These are phyloP conservation scores for Berkeleyomyces rouxiae DNA, from an alignment of 2,329 filamentous ascomycete species.

Conservation along the genomic window DNA sequence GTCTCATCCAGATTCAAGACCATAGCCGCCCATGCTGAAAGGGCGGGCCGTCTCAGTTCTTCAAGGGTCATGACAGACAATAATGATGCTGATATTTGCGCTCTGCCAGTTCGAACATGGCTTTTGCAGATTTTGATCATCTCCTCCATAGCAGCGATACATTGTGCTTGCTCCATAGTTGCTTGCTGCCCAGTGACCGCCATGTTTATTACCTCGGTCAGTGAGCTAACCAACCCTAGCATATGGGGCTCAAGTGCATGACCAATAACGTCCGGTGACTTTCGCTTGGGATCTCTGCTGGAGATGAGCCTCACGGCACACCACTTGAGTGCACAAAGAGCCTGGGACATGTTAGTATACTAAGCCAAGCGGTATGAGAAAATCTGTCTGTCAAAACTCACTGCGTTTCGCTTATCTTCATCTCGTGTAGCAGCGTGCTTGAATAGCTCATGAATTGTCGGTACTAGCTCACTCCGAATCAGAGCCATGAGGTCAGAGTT, in stretches of 20 bases:
- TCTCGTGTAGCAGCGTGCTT: conserved; percentile 58
- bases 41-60: conserved; percentile 60
- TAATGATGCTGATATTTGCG: conserved; percentile 89
- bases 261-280: conserved; percentile 42
- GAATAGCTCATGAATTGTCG: conserved; percentile 64
- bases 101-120: conserved; percentile 62
- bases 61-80: conserved; percentile 64
- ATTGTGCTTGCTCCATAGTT: conserved; percentile 54
- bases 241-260: conserved; percentile 70
- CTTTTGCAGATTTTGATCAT: conserved; percentile 64
- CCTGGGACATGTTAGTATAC: neutral
- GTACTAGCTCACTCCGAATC: conserved; percentile 57
- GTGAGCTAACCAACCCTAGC: conserved; percentile 68
- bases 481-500: conserved; percentile 49
- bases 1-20: conserved; percentile 58
- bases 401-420: conserved; percentile 37
- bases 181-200: conserved; percentile 34
- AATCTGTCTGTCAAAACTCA: conserved; percentile 24
- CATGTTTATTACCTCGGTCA: conserved; percentile 67
- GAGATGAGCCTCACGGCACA: conserved; percentile 26
- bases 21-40: conserved; percentile 71
- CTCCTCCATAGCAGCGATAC: conserved; percentile 70
- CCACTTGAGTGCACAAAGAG: conserved; percentile 27
- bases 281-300: conserved; percentile 28
- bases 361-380: neutral